These are phyloP conservation scores for Cordyceps pruinosa DNA, from an alignment of 2,329 filamentous ascomycete genomes.

Conservation along the genomic window DNA sequence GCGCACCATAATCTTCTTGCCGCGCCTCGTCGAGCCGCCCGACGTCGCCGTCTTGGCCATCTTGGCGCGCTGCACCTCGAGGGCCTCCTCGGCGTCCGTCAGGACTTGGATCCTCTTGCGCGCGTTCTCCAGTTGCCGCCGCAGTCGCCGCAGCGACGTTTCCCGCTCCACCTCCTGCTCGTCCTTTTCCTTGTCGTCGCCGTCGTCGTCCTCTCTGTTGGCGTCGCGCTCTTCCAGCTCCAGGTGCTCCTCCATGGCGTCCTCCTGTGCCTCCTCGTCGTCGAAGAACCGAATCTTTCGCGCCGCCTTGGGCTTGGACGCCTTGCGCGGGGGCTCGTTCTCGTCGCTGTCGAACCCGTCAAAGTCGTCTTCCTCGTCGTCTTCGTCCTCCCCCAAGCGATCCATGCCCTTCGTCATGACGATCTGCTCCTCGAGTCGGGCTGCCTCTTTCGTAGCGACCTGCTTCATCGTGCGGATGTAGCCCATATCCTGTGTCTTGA, in stretches of 20 bases:
- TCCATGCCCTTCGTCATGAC: constrained; percentile 36
- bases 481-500: constrained; percentile 63
- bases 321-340: constrained; percentile 24
- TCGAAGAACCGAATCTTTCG: constrained; percentile 48
- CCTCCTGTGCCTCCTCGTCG: constrained; percentile 30
- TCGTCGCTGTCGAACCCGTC: constrained; percentile 26
- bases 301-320: constrained; percentile 24
- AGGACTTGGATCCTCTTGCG: constrained; percentile 49
- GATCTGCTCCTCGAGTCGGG: constrained; percentile 46
- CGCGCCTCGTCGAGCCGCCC: constrained; percentile 51
- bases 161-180: constrained; percentile 33
- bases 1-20: constrained; percentile 56
- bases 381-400: constrained; percentile 28
- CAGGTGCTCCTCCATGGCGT: constrained; percentile 23
- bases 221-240: constrained; percentile 25
- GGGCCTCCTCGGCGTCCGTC: constrained; percentile 47
- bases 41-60: constrained; percentile 60
- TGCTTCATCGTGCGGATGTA: constrained; percentile 59
- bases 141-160: constrained; percentile 38
- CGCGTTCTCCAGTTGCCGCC: constrained; percentile 41
- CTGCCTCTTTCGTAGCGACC: constrained; percentile 51
- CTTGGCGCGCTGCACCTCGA: constrained; percentile 53
- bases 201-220: constrained; percentile 19
- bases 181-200: constrained; percentile 19
- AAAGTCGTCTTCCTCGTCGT: constrained; percentile 25